Percentiles rank a stretch among this genome's conserved stretches.
Conservation (phyloP, 371 early-diverging fungal species). For the Rhizopus arrhizus region DNA sequence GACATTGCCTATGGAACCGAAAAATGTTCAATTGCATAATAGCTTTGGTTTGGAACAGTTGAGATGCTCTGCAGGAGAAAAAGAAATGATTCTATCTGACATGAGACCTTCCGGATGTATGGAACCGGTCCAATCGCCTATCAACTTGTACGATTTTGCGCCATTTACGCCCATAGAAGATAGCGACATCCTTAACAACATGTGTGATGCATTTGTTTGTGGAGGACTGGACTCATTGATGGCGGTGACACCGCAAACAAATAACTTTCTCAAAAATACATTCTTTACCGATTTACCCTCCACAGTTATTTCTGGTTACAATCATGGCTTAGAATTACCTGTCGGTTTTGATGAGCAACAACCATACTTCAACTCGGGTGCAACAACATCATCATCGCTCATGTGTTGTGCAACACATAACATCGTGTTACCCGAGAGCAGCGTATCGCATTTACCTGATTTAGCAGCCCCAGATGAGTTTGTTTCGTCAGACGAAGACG, state of each 20-base stretch:
- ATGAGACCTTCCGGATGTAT: too few species aligned
- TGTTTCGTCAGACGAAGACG: not conserved
- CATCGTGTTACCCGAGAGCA: not conserved
- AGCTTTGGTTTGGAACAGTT: not conserved
- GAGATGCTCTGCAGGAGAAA: not conserved
- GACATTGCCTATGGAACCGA: not conserved
- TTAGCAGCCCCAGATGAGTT: constrained; percentile 6
- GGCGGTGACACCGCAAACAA: not conserved
- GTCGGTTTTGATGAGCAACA: constrained; percentile 6
- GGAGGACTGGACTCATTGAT: not conserved
- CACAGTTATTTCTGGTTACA: constrained; percentile 1
- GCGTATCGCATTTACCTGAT: constrained; percentile 6
- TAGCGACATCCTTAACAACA: not conserved
- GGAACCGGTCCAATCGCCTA: too few species aligned
- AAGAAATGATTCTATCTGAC: too few species aligned
- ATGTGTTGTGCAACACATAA: not conserved
- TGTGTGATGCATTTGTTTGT: not conserved
- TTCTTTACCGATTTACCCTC: constrained; percentile 1
- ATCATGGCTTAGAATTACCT: constrained; percentile 2
- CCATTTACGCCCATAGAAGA: not conserved
- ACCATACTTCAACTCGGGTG: constrained; percentile 18
- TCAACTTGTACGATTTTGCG: not conserved
- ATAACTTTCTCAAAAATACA: not conserved
- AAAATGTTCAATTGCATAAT: constrained; percentile 1
- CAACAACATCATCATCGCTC: constrained; percentile 6